Evolutionary conservation across 805 yeast genomes (phyloP).

Genomic region (Cyberlindnera misumaiensis): DNA sequence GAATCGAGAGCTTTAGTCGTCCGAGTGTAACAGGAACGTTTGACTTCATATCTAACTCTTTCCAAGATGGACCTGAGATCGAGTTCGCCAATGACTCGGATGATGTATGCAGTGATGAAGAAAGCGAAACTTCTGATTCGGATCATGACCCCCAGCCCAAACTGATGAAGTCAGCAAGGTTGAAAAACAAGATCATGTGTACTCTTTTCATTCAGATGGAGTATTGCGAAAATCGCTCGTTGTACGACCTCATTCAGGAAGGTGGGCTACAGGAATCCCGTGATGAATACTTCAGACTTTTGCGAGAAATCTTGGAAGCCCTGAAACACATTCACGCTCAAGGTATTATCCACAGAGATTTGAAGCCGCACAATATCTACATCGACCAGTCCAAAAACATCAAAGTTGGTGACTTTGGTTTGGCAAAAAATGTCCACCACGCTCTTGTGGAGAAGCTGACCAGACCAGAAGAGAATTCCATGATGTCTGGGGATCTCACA

Average conservation of each 20-base stretch:
- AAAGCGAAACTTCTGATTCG: slow-evolving; percentile 18
- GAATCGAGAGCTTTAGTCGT: slow-evolving; percentile 7
- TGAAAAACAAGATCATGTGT: slow-evolving; percentile 36
- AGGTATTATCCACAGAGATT: slow-evolving; percentile 91
- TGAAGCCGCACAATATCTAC: slow-evolving; percentile 93
- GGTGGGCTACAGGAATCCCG: slow-evolving; percentile 66
- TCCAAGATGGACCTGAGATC: slow-evolving; percentile 40
- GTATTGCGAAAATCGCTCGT: slow-evolving; percentile 91
- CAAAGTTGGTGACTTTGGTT: slow-evolving; percentile 95
- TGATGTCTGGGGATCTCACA: slow-evolving; percentile 63
- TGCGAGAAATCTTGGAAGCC: slow-evolving; percentile 86
- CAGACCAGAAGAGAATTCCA: slow-evolving; percentile 19
- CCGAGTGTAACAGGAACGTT: slow-evolving; percentile 31
- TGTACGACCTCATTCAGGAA: slow-evolving; percentile 69
- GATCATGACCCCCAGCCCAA: slow-evolving; percentile 5
- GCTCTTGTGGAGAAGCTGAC: slow-evolving; percentile 25
- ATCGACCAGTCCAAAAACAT: slow-evolving; percentile 85
- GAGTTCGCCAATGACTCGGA: slow-evolving; percentile 39
- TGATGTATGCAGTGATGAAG: slow-evolving; percentile 18
- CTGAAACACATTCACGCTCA: slow-evolving; percentile 85
- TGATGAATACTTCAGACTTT: slow-evolving; percentile 83
- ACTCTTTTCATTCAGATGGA: slow-evolving; percentile 97
- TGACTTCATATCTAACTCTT: slow-evolving; percentile 65
- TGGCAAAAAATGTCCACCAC: slow-evolving; percentile 82
- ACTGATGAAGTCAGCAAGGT: slow-evolving; percentile 15